phyloP scores from a whole-genome alignment of 768 basidiomycete genomes.

The Phallus indusiatus region DNA sequence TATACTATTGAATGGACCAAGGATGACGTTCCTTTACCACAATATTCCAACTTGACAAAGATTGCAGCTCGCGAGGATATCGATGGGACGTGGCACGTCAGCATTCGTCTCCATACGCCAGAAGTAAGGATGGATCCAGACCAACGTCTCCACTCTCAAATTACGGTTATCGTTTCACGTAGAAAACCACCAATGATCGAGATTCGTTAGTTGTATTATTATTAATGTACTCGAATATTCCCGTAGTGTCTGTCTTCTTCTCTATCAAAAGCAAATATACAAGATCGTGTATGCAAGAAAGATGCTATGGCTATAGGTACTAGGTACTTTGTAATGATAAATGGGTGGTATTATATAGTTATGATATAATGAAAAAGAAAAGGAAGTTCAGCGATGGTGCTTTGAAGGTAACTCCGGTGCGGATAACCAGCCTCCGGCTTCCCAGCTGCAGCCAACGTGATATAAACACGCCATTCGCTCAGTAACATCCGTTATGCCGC shows the following conservation, averaged over 20 bases:
- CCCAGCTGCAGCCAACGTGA: slow-evolving; percentile 45
- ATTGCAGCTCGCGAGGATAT: not conserved
- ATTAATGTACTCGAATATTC: too few species aligned
- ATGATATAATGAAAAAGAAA: not conserved
- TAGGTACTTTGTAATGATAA: not conserved
- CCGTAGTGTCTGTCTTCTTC: too few species aligned
- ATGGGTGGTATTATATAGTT: not conserved
- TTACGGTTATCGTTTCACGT: not conserved
- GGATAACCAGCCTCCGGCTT: slow-evolving; percentile 51
- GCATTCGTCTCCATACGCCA: slow-evolving; percentile 7
- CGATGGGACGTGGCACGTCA: slow-evolving; percentile 6
- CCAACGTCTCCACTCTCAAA: not conserved
- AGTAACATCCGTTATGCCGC: slow-evolving; percentile 43
- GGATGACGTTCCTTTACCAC: slow-evolving; percentile 34
- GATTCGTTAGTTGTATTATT: not conserved
- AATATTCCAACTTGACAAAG: slow-evolving; percentile 41
- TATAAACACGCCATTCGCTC: slow-evolving; percentile 49
- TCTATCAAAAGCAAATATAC: not conserved
- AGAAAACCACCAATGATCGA: not conserved
- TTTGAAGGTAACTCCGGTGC: not conserved
- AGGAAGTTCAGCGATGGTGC: not conserved
- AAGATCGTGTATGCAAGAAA: not conserved
- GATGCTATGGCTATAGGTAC: not conserved
- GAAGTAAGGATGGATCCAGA: slow-evolving; percentile 9
- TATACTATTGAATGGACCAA: slow-evolving; percentile 51